Evolutionary conservation across 2,329 filamentous ascomycete genomes (phyloP), one percentile per base, ranked within the genome.

Genomic region (Colletotrichum aenigma): DNA sequence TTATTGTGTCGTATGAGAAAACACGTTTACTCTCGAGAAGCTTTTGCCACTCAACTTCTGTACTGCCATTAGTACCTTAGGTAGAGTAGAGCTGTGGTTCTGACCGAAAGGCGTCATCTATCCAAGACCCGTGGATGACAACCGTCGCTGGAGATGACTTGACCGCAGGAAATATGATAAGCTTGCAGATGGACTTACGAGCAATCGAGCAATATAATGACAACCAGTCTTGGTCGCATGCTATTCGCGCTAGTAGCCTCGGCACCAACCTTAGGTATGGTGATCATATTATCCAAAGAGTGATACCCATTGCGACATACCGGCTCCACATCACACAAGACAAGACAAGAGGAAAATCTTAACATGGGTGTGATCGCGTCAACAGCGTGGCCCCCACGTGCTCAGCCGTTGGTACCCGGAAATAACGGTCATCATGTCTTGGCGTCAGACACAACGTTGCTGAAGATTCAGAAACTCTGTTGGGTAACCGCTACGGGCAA

Each of bases 141-240:
- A 9, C 5, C 18, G 5, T 43, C 38, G 38, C 38, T n/a, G 38
- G 9, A 48, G 38, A n/a, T n/a, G 4, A 12, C 18, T 48, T 48
- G 18, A 48, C 38, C 18, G 38, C 38, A 3, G 38, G 38, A 3
- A 48, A 48, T 18, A n/a, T 3, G 38, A 48, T 48, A 48, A 48
- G 38, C 18, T 48, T 48, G 18, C 5, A 48, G 38, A 48, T 48
- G 18, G 9, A 7, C 38, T n/a, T 12, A 48, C 5, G 38, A n/a
- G 9, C 1, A 48, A 10, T 48, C 1, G 38, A 48, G 1, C 0
- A n/a, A 6, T 10, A 12, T 1, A 48, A 6, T 48, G 5, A n/a
- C 9, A 48, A 4, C 3, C 18, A 48, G 38, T 48, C 9, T 48
- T 48, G 18, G 38, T 12, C 18, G 38, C 18, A 48, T n/a, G 12